Evolutionary conservation across 2,329 filamentous ascomycete species (phyloP), one percentile per base, ranked within the genome.

Genomic region (Xylariaceae sp.): DNA sequence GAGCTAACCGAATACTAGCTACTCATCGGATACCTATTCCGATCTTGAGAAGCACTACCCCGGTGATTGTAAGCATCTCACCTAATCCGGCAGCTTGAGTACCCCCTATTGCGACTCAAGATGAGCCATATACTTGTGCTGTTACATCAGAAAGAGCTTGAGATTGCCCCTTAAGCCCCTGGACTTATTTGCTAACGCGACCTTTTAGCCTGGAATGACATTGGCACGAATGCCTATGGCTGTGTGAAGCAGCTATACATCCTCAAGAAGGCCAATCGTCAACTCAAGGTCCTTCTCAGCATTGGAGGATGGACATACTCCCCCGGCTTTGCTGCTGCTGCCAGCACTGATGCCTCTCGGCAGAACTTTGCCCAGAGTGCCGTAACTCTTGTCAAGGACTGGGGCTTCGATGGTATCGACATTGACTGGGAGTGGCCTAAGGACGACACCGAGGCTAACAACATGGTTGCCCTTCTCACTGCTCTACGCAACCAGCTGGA

Each of bases 221-320:
- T 73, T 0, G 80, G 88, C 4, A 87, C 78, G 62, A 94, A 95
- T 70, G 83, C 88, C 51, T 94, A 93, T 66, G 92, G 92, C 45
- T 89, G 86, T 70, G 73, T 90, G 56, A 94, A 94, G 75, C 89
- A 95, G 68, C 78, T 96, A 0, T 90, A 83, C 71, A 75, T 89
- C 6, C 78, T 91, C 49, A 96, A 96, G 76, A 86, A 92, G 72
- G 73, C 80, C 59, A 87, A 96, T 72, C 86, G 90, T 13, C 83
- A 90, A 51, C 73, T 96, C 56, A 95, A 95, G 71, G 80, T 88
- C 1, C 78, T 95, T 18, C 80, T 96, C 3, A 89, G 85, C 52
- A 90, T 96, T 64, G 92, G 92, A 52, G 91, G 92, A 35, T 95
- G 88, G 88, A 92, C 89, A 0, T 94, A 90, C 74, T 91, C 88